These are phyloP conservation scores for Euphrasia confusa DNA, from an alignment of 257 asterid species.

Conservation along the genomic window DNA sequence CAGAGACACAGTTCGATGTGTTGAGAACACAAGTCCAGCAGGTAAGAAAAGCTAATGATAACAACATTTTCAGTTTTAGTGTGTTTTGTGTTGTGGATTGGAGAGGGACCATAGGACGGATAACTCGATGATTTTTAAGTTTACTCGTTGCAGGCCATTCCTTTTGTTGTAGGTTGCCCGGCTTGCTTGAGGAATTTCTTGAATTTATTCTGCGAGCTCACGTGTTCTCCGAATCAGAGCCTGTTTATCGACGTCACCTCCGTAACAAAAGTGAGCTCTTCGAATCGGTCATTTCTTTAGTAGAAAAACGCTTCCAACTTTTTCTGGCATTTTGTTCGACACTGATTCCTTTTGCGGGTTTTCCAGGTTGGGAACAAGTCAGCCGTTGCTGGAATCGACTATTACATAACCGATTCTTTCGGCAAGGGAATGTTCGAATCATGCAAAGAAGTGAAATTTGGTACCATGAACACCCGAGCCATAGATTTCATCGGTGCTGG, in stretches of 20 bases:
- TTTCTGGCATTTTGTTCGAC: neutral
- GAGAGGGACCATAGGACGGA: neutral
- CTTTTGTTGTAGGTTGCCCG: conserved; percentile 98
- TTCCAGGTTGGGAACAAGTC: conserved; percentile 61
- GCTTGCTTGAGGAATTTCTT: conserved; percentile 98
- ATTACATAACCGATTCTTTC: conserved; percentile 60
- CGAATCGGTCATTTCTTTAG: conserved; percentile 15
- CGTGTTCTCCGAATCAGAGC: conserved; percentile 97
- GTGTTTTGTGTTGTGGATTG: neutral
- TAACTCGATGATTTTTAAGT: conserved; percentile 16
- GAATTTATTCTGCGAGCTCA: conserved; percentile 95
- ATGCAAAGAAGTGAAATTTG: conserved; percentile 96
- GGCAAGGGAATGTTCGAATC: conserved; percentile 86
- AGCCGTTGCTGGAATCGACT: conserved; percentile 82
- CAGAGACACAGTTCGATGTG: conserved; percentile 79
- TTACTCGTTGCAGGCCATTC: conserved; percentile 78
- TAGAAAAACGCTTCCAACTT: neutral
- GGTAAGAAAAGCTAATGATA: conserved; percentile 64
- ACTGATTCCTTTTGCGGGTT: conserved; percentile 5
- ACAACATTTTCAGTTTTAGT: no score
- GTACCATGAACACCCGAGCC: conserved; percentile 93
- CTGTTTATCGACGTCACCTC: conserved; percentile 93
- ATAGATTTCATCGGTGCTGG: conserved; percentile 97
- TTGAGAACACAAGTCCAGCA: conserved; percentile 90
- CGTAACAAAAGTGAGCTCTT: conserved; percentile 54